These are phyloP conservation scores for Rhypophila decipiens DNA, from an alignment of 495 filamentous ascomycete species.

Conservation along the genomic window DNA sequence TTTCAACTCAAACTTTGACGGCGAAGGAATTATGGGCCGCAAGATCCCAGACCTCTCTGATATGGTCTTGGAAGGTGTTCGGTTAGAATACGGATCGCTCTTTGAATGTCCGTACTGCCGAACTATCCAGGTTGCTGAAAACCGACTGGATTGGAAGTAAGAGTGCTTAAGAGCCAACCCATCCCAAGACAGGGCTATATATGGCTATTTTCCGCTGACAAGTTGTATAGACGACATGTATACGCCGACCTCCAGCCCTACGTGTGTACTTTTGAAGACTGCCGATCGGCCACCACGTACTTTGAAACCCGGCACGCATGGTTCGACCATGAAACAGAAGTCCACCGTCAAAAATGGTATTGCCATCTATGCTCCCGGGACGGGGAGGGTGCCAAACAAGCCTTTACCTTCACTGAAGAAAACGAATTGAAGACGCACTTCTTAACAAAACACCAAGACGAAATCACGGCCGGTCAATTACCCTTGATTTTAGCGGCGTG, in stretches of 20 bases:
- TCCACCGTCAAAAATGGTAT: not conserved
- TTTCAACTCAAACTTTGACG: too few relatives aligned
- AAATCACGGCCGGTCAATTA: not conserved
- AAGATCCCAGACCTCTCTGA: not conserved
- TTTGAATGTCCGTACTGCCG: constrained; percentile 1
- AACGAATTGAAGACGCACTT: not conserved
- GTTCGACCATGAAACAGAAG: not conserved
- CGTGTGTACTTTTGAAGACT: not conserved
- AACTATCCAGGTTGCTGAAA: not conserved
- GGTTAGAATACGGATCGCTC: not conserved
- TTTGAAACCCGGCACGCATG: not conserved
- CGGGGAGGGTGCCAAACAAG: too few relatives aligned
- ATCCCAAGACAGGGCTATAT: too few relatives aligned
- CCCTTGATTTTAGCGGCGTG: not conserved
- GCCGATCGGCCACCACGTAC: not conserved
- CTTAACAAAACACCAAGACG: not conserved
- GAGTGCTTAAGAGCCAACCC: too few relatives aligned
- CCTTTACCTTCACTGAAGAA: not conserved
- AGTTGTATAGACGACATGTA: not conserved
- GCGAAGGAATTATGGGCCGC: not conserved
- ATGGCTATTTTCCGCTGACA: too few relatives aligned
- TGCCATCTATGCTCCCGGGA: not conserved
- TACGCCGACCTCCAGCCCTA: not conserved
- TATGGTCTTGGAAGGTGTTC: not conserved
- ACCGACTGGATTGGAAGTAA: not conserved